Evolutionary conservation across 495 filamentous ascomycete genomes (phyloP), one percentile per base, ranked within the genome.

Genomic region (Penicillium silybi): DNA sequence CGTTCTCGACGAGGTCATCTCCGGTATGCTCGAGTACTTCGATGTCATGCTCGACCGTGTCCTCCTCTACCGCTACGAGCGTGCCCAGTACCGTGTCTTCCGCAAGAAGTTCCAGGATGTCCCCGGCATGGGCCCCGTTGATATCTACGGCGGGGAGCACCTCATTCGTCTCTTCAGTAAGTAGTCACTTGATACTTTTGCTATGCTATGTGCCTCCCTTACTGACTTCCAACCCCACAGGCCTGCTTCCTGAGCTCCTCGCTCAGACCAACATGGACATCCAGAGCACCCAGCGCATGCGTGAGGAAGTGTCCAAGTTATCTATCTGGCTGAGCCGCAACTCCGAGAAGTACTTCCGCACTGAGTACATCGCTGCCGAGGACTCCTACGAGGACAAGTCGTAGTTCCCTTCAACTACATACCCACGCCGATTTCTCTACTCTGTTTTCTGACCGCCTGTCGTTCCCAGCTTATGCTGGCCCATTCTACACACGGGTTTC

Each of bases 221-320:
- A 32, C 29, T 32, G 29, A 32, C 2, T 32, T 32, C 13, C 29
- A 0, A 42, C 6, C n/a, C 18, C 35, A 6, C 50, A 97, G 93
- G 95, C 10, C 85, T 85, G 7, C 82, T 98, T 56, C 93, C 95
- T 0, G 93, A 98, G 67, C 82, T 97, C 23, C 83, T 98, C 56
- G 91, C 90, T 16, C 92, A 97, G 65, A 98, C 93, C 26, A 96
- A 96, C 68, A 96, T 98, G 93, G 93, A 97, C 63, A 74, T 82
- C 22, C 90, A 92, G 67, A 89, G 88, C 8, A 88, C 93, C 44
- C 87, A 84, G 54, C 85, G 89, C 34, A 81, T 97, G 10, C 85
- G 89, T 10, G 90, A 96, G 54, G 93, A 98, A 59, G 75, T 97
- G 16, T 76, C 80, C 35, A 89, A 87, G 69, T 79, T 98, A 57